Percentiles rank a stretch among this genome's conserved stretches.
Conservation (phyloP, 306 rosid genomes). For the Vachellia collinsii region DNA sequence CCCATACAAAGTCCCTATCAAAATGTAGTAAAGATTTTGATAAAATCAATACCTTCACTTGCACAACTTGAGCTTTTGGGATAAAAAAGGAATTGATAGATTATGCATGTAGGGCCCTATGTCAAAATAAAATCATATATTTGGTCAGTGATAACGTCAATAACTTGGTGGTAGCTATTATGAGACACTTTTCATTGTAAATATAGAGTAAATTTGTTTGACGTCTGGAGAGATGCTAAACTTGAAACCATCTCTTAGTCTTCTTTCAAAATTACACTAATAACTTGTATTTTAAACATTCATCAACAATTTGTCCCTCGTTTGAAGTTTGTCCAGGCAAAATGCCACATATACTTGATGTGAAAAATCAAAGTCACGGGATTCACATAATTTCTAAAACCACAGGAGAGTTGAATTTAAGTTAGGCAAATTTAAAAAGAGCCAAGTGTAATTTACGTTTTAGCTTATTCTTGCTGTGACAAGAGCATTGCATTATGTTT, state of each 20-base stretch:
- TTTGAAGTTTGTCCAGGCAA: not conserved
- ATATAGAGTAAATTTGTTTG: not conserved
- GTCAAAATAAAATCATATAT: constrained; percentile 10
- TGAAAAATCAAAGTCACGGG: not conserved
- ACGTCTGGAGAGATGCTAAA: not conserved
- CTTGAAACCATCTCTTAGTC: not conserved
- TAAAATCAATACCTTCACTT: not conserved
- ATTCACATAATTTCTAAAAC: not conserved
- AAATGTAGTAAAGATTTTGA: not conserved
- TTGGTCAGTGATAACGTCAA: constrained; percentile 1
- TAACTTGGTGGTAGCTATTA: not conserved
- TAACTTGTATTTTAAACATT: not conserved
- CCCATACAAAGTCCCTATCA: too few species aligned
- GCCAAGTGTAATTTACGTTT: not conserved
- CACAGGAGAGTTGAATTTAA: not conserved
- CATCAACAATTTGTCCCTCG: not conserved
- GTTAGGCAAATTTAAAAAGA: not conserved
- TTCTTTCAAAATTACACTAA: not conserved
- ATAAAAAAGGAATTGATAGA: not conserved
- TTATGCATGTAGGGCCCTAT: not conserved
- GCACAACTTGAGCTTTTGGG: not conserved
- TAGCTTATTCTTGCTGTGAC: not conserved
- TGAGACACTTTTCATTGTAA: constrained; percentile 6
- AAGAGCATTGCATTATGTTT: not conserved
- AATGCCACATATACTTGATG: not conserved